Conservation (phyloP, 2,329 filamentous ascomycete species). For the Fusarium xylarioides region DNA sequence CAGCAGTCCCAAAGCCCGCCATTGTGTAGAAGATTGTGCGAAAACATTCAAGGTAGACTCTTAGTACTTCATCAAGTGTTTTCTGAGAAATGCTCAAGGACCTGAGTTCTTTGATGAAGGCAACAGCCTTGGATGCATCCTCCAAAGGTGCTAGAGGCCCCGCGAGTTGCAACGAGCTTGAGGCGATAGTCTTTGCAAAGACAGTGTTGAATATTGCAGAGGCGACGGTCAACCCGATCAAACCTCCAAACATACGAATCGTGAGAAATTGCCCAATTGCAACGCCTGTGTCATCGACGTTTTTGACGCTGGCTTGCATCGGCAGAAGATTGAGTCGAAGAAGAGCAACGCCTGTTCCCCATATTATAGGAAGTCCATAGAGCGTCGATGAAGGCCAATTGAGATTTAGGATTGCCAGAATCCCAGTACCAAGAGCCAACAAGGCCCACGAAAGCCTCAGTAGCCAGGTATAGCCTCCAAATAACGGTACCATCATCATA, state of each 20-base stretch:
- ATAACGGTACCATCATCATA: constrained; percentile 18
- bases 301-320: constrained; percentile 16
- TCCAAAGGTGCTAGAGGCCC: neutral
- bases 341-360: constrained; percentile 8
- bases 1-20: neutral
- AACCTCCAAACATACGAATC: constrained; percentile 5
- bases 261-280: constrained; percentile 13
- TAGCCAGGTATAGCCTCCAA: constrained; percentile 12
- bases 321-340: constrained; percentile 5
- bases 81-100: neutral
- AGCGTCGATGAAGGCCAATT: neutral
- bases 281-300: constrained; percentile 1
- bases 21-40: constrained; percentile 9
- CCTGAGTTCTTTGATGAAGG: constrained; percentile 11
- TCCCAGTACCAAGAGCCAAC: neutral
- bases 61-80: neutral
- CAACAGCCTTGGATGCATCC: neutral
- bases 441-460: constrained; percentile 1
- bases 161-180: neutral
- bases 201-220: constrained; percentile 17
- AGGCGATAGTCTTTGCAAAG: neutral
- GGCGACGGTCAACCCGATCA: neutral
- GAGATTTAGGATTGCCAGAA: neutral
- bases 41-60: neutral
- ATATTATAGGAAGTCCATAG: constrained; percentile 5